Evolutionary conservation across 2,329 filamentous ascomycete genomes (phyloP).

Genomic region (Neoscytalidium dimidiatum): DNA sequence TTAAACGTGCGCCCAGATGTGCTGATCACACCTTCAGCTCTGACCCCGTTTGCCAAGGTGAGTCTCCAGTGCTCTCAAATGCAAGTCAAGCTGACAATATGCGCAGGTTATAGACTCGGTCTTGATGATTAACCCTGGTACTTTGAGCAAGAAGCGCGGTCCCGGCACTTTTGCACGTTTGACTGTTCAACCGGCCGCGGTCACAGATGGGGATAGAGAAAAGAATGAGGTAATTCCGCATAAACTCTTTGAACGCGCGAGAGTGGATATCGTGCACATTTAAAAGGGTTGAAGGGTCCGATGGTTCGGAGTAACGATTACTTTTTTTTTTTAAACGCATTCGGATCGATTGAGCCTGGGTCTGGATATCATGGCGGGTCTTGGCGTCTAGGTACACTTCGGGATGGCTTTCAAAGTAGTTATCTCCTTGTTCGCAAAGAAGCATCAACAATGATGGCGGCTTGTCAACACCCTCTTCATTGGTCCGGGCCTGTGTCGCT

Average conservation of each 20-base stretch:
- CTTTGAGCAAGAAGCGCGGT: slow-evolving; percentile 78
- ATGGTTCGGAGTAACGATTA: too few species aligned
- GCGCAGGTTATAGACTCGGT: slow-evolving; percentile 84
- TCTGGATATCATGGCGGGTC: neutral
- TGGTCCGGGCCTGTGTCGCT: slow-evolving; percentile 9
- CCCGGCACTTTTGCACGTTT: slow-evolving; percentile 85
- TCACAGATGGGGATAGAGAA: slow-evolving; percentile 60
- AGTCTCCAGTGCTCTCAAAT: slow-evolving; percentile 26
- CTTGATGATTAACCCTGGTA: slow-evolving; percentile 86
- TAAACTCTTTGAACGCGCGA: slow-evolving; percentile 75
- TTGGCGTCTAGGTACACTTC: neutral
- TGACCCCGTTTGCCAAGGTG: slow-evolving; percentile 89
- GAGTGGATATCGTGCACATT: slow-evolving; percentile 70
- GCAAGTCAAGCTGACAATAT: neutral
- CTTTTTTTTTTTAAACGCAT: neutral
- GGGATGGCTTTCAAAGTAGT: neutral
- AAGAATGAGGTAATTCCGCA: slow-evolving; percentile 63
- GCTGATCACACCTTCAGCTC: slow-evolving; percentile 75
- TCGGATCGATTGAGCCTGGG: neutral
- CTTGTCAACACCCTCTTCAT: neutral
- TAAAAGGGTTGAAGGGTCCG: too few species aligned
- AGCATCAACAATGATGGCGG: neutral
- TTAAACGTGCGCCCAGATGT: slow-evolving; percentile 83
- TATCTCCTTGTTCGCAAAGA: neutral
- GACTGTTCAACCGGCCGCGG: slow-evolving; percentile 66